Conservation (phyloP, 495 filamentous ascomycete genomes). For the Penicillium flavigenum region DNA sequence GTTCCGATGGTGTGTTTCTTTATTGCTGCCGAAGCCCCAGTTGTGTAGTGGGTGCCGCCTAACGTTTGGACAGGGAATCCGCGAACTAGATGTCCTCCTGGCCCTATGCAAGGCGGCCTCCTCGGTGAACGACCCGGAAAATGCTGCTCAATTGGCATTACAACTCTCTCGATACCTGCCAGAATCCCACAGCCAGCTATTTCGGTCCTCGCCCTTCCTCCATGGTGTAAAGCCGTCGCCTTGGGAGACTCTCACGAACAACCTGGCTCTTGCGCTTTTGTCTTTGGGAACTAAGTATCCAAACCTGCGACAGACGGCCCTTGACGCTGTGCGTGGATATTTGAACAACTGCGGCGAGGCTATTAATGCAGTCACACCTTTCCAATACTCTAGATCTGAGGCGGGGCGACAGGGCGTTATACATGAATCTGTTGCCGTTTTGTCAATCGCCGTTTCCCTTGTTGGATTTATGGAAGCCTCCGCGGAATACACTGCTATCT, state of each 20-base stretch:
- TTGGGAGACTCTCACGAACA: slow-evolving; percentile 79
- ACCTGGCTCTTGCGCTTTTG: slow-evolving; percentile 75
- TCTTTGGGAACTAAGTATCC: slow-evolving; percentile 69
- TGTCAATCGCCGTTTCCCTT: slow-evolving; percentile 75
- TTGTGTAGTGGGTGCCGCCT: slow-evolving; percentile 21
- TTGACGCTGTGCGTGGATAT: slow-evolving; percentile 62
- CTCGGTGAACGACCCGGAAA: slow-evolving; percentile 60
- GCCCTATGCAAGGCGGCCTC: slow-evolving; percentile 87
- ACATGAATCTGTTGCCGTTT: slow-evolving; percentile 64
- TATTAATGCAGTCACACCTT: slow-evolving; percentile 41
- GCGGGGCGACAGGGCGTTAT: slow-evolving; percentile 50
- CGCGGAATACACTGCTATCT: slow-evolving; percentile 73
- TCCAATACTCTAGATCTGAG: slow-evolving; percentile 43
- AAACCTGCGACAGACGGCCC: slow-evolving; percentile 59
- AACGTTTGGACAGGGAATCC: slow-evolving; percentile 52
- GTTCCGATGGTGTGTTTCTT: slow-evolving; percentile 50
- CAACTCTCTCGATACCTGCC: slow-evolving; percentile 80
- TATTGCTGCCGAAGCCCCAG: background rate
- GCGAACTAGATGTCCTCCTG: slow-evolving; percentile 85
- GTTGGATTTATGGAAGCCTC: slow-evolving; percentile 84
- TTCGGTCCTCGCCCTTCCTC: slow-evolving; percentile 78
- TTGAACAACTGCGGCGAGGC: slow-evolving; percentile 62
- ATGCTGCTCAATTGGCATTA: slow-evolving; percentile 67
- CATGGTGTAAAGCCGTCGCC: slow-evolving; percentile 82
- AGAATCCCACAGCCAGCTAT: slow-evolving; percentile 74